phyloP scores from a whole-genome alignment of 441 rosid species.

The Gossypium lobatum region DNA sequence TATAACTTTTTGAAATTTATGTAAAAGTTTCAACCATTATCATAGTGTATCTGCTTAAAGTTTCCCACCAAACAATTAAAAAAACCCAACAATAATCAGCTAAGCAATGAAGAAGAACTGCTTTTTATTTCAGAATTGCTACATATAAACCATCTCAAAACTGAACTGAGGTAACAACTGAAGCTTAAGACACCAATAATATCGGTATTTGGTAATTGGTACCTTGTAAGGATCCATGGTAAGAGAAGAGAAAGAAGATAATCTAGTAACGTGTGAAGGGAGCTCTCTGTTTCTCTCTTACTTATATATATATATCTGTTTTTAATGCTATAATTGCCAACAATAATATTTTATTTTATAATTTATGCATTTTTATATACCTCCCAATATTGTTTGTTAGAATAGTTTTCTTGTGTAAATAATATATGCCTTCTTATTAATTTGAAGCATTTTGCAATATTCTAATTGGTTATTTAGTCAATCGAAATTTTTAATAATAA shows the following conservation, averaged over 20 bases:
- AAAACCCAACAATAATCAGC: neutral
- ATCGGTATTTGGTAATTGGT: neutral
- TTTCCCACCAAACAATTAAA: neutral
- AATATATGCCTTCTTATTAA: neutral
- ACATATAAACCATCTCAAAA: neutral
- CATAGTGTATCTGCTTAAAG: neutral
- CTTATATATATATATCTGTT: neutral
- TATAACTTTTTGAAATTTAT: too few species aligned
- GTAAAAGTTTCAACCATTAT: neutral
- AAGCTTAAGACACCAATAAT: neutral
- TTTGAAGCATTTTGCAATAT: neutral
- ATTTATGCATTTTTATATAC: neutral
- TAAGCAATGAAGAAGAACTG: neutral
- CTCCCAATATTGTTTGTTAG: neutral
- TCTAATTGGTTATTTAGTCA: neutral
- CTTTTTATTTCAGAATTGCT: neutral
- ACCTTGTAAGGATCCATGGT: slow-evolving; percentile 12
- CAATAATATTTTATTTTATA: too few species aligned
- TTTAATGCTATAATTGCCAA: neutral
- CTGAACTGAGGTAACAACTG: neutral
- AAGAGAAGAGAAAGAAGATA: neutral
- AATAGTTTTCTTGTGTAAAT: neutral
- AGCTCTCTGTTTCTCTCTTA: neutral
- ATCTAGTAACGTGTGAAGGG: neutral
- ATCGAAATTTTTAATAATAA: too few species aligned